These are phyloP conservation scores for Lodderomyces oxycetoniae DNA, from an alignment of 1,139 yeast species.

Conservation along the genomic window DNA sequence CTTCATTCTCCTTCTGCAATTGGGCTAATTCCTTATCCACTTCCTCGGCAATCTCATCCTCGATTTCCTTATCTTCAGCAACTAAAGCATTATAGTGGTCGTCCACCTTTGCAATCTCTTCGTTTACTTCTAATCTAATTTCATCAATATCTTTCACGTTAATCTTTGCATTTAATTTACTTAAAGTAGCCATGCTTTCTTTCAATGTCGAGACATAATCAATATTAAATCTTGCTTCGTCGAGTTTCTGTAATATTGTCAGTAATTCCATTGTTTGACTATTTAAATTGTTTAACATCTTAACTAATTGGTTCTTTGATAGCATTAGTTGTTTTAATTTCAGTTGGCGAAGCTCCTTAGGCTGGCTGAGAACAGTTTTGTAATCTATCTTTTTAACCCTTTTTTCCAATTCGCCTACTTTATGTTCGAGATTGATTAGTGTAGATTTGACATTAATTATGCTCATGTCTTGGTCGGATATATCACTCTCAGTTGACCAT, in stretches of 20 bases:
- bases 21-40: slow-evolving; percentile 3
- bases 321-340: slow-evolving; percentile 10
- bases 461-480: slow-evolving; percentile 30
- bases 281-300: slow-evolving; percentile 28
- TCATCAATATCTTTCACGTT: slow-evolving; percentile 29
- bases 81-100: slow-evolving; percentile 33
- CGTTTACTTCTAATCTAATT: slow-evolving; percentile 38
- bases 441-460: slow-evolving; percentile 23
- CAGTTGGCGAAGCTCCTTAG: slow-evolving; percentile 11
- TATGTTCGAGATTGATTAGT: slow-evolving; percentile 18
- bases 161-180: slow-evolving; percentile 28
- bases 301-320: slow-evolving; percentile 20
- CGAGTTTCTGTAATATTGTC: slow-evolving; percentile 38
- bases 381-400: slow-evolving; percentile 23
- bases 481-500: slow-evolving; percentile 14
- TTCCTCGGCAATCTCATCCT: slow-evolving; percentile 24
- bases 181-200: slow-evolving; percentile 32
- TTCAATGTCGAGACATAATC: slow-evolving; percentile 33
- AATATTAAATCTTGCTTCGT: slow-evolving; percentile 44
- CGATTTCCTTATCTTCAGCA: slow-evolving; percentile 19
- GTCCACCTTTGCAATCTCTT: slow-evolving; percentile 31
- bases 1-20: slow-evolving; percentile 6
- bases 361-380: slow-evolving; percentile 10
- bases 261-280: slow-evolving; percentile 33
- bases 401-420: slow-evolving; percentile 19